phyloP scores from a whole-genome alignment of 176 grass and related monocot species.

The Olyra latifolia region DNA sequence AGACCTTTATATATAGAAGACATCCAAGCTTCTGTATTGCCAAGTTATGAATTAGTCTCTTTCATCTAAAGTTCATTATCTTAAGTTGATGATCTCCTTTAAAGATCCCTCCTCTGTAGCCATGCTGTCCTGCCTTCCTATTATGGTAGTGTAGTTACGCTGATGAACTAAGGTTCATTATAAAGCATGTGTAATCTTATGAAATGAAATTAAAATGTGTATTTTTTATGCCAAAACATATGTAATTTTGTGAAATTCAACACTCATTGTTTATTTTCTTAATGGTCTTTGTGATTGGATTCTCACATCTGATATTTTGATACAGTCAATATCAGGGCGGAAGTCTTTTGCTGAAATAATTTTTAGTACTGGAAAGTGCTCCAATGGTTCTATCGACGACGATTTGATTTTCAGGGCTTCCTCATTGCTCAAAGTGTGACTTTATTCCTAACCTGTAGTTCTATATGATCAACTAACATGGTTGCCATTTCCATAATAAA shows the following conservation, averaged over 20 bases:
- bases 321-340: constrained; percentile 83
- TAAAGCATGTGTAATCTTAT: neutral
- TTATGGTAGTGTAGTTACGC: too few relatives aligned
- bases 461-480: neutral
- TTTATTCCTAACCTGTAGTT: constrained; percentile 23
- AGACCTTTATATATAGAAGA: neutral
- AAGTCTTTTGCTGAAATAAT: constrained; percentile 95
- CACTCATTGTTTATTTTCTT: neutral
- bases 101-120: too few relatives aligned
- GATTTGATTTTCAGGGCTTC: constrained; percentile 52
- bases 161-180: neutral
- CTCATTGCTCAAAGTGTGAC: constrained; percentile 70
- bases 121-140: too few relatives aligned
- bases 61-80: too few relatives aligned
- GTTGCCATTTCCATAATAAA: constrained; percentile 2
- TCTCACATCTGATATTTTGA: constrained; percentile 38
- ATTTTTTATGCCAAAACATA: neutral
- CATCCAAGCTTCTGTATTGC: neutral
- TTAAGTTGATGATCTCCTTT: too few relatives aligned
- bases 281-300: constrained; percentile 4
- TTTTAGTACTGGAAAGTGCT: constrained; percentile 45
- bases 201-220: neutral
- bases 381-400: constrained; percentile 33
- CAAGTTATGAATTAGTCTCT: too few relatives aligned
- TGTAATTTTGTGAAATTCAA: neutral